Evolutionary conservation across 441 rosid genomes (phyloP), one percentile per base, ranked within the genome.

Genomic region (Aquilaria agallochum): DNA sequence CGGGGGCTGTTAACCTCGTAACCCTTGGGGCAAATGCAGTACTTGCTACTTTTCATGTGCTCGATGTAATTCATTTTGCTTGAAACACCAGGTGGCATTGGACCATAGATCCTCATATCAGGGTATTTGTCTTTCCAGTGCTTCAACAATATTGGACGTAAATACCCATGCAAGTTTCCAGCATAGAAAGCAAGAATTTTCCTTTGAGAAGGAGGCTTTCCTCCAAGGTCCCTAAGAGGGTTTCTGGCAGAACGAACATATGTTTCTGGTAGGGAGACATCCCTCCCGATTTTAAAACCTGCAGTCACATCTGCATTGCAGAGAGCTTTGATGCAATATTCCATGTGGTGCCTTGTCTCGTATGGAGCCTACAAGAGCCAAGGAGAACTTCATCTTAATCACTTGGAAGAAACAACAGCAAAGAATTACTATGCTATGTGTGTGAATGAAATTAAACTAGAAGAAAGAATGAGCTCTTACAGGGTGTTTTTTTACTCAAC

Each of bases 301-400:
- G 76, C 78, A 2, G 94, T 90, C 9, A 88, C 74, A 53, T 93
- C 97, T 1, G 98, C 97, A 70, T 93, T 93, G 87, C 98, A 93
- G 33, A 93, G 80, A 50, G 97, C 96, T 76, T 90, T 93, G 65
- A 93, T 82, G 82, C 98, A 86, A 48, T 83, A 89, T 68, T 93
- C 98, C 96, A 90, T 90, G 73, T 93, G 98, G 76, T 86, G 96
- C 68, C 96, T 85, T 31, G 97, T 86, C 64, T 90, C 96, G 36
- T 88, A 93, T 12, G 98, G 98, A 64, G 97, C 98, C 97, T 93
- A 79, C 32, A 74, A 68, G 55, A 64, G 8, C 45, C 11, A 36
- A 62, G 58, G 15, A 44, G 11, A 58, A 7, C 45, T 40, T 40
- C 45, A 40, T 40, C 45, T 5, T 2, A 40, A 40, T 40, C 2